phyloP scores from a whole-genome alignment of 1,139 yeast species.

The Candida anutae region DNA sequence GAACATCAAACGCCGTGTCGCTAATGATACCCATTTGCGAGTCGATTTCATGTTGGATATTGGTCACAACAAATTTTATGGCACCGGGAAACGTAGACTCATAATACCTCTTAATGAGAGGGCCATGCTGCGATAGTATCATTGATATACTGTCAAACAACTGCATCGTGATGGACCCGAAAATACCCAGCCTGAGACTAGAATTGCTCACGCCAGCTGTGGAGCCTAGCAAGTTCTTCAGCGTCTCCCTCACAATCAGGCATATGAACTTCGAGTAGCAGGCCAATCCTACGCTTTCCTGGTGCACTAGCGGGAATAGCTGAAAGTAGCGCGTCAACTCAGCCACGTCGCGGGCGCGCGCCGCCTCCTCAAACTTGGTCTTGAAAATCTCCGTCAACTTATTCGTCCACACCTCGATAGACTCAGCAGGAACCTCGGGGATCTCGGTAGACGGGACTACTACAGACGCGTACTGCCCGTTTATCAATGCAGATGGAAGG shows the following conservation, averaged over 20 bases:
- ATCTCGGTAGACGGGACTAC: slow-evolving; percentile 88
- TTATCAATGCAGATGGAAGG: slow-evolving; percentile 44
- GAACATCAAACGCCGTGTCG: slow-evolving; percentile 77
- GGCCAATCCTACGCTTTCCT: slow-evolving; percentile 62
- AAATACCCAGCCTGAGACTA: slow-evolving; percentile 37
- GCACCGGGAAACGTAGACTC: slow-evolving; percentile 45
- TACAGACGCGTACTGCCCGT: slow-evolving; percentile 68
- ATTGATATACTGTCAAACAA: slow-evolving; percentile 79
- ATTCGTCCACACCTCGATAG: slow-evolving; percentile 51
- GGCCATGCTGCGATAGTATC: slow-evolving; percentile 81
- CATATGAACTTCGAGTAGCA: slow-evolving; percentile 84
- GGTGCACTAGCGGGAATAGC: slow-evolving; percentile 78
- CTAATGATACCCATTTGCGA: slow-evolving; percentile 81
- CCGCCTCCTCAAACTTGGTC: slow-evolving; percentile 62
- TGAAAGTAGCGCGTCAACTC: slow-evolving; percentile 73
- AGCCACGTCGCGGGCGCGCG: slow-evolving; percentile 56
- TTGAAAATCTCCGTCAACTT: slow-evolving; percentile 53
- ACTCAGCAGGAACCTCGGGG: slow-evolving; percentile 68
- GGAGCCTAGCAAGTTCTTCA: slow-evolving; percentile 49
- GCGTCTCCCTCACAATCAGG: slow-evolving; percentile 72
- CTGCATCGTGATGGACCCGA: slow-evolving; percentile 64
- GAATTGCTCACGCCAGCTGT: slow-evolving; percentile 23
- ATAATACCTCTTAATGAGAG: slow-evolving; percentile 66
- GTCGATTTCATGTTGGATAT: slow-evolving; percentile 82
- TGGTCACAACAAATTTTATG: slow-evolving; percentile 58